Conservation (phyloP, 768 basidiomycete species). For the Dioszegia crocea region DNA sequence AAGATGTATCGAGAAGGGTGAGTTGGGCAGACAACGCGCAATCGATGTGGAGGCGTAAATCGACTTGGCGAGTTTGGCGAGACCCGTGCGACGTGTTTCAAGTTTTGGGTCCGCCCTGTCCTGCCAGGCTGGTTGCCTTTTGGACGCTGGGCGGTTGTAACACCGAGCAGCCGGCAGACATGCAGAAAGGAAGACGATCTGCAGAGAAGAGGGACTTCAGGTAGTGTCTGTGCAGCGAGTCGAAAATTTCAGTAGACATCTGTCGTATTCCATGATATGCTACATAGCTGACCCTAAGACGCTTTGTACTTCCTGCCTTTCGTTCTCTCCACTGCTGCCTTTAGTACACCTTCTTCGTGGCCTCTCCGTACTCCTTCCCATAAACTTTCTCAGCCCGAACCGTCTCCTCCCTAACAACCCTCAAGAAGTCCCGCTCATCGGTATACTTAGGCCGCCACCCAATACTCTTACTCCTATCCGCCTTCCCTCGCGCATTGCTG, state of each 20-base stretch:
- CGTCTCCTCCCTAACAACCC: slow-evolving; percentile 21
- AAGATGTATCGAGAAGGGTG: neutral
- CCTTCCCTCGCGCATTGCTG: slow-evolving; percentile 35
- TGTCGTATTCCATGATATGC: too few relatives aligned
- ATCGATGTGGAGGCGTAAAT: neutral
- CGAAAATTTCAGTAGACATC: too few relatives aligned
- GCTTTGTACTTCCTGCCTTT: too few relatives aligned
- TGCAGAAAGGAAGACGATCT: too few relatives aligned
- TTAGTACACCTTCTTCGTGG: slow-evolving; percentile 10
- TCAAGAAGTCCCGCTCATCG: slow-evolving; percentile 23
- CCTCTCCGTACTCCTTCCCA: slow-evolving; percentile 25
- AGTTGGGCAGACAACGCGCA: neutral
- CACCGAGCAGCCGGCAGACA: too few relatives aligned
- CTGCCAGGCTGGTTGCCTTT: too few relatives aligned
- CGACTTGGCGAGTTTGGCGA: neutral
- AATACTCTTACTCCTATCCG: slow-evolving; percentile 40
- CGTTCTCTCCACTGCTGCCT: too few relatives aligned
- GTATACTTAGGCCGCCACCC: slow-evolving; percentile 45
- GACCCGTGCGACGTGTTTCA: neutral
- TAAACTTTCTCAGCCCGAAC: slow-evolving; percentile 25
- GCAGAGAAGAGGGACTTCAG: too few relatives aligned
- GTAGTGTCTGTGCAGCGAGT: too few relatives aligned
- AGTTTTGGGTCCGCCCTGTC: neutral
- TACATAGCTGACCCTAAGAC: too few relatives aligned
- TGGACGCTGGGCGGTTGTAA: too few relatives aligned